Base-by-base conservation (phyloP, 2,329 filamentous ascomycete genomes). In the Aschersonia sp. region DNA sequence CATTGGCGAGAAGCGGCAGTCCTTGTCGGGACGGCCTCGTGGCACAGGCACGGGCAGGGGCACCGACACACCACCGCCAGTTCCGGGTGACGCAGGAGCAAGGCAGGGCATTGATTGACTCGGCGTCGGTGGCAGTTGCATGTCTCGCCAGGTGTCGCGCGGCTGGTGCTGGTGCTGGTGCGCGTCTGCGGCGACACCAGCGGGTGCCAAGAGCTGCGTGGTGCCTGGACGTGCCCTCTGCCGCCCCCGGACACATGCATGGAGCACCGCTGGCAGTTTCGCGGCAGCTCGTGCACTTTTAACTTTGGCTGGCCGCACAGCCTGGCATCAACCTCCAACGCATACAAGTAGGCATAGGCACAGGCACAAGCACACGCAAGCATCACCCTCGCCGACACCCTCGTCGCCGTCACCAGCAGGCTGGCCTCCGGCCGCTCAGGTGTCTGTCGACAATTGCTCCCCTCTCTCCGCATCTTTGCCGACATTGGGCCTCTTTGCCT, bases 101-200 rank as follows among this genome's bases (percentile, higher is more conserved):
- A 20, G 20, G 20, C 20, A 20, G 35, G 35, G 35, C 35, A 38
- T 38, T 38, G 35, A 38, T 2, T 12, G 20, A 20, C 20, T 20
- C 20, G 20, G 20, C 20, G 20, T 40, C 35, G 35, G 29, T 30
- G 20, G 28, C 30, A 9, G 7, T 30, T 38, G 31, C 50, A 62
- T 69, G 61, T 58, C 57, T 60, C 51, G 56, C 52, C 60, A 58
- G 58, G 58, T 58, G 51, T 58, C 54, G 55, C 59, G 56, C 55
- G 54, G 56, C 45, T 50, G 50, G 48, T 50, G 47, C 49, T 38
- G 35, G 35, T 30, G 47, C 12, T n/a, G 38, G 32, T 40, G 20
- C 20, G 30, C 43, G 48, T 48, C 50, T 32, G 44, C 40, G 31
- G 44, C 40, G 41, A 47, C 49, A 44, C 41, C 49, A 44, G 20